phyloP scores from a whole-genome alignment of 805 yeast genomes.

The Danielia reshetovae region DNA sequence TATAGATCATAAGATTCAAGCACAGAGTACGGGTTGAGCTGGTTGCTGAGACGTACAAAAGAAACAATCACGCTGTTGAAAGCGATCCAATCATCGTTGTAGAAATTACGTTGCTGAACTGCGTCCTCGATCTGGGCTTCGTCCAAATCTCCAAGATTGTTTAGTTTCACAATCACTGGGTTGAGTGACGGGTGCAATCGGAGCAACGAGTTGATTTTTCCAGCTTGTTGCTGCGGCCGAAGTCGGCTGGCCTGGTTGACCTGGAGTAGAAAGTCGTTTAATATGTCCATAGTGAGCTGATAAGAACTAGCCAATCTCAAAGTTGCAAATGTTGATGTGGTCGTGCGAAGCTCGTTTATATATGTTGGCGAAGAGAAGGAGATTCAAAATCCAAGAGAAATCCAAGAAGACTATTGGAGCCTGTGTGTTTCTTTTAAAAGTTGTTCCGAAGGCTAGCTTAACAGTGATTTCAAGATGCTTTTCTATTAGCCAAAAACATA shows the following conservation, averaged over 20 bases:
- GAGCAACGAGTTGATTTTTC: conserved; percentile 19
- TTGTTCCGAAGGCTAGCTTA: too few relatives aligned
- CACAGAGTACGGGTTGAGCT: conserved; percentile 50
- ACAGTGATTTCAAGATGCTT: too few relatives aligned
- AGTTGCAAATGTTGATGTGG: background rate
- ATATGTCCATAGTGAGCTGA: conserved; percentile 22
- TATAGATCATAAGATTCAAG: conserved; percentile 53
- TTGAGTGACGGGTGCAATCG: conserved; percentile 23
- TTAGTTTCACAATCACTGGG: conserved; percentile 22
- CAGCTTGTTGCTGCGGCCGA: conserved; percentile 19
- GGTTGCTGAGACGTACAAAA: conserved; percentile 46
- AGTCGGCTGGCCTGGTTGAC: conserved; percentile 26
- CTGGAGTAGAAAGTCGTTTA: conserved; percentile 23
- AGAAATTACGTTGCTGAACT: conserved; percentile 22
- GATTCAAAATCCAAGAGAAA: too few relatives aligned
- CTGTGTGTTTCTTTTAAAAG: too few relatives aligned
- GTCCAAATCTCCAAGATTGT: conserved; percentile 15
- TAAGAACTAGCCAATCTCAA: too few relatives aligned
- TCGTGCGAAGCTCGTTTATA: conserved; percentile 1
- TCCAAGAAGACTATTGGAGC: too few relatives aligned
- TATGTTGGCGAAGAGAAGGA: too few relatives aligned
- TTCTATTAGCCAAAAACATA: too few relatives aligned
- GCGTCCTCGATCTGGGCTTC: conserved; percentile 14
- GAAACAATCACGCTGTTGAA: conserved; percentile 43
- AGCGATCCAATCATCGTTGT: conserved; percentile 40